phyloP scores from a whole-genome alignment of 164 flowering plant species.

The Nymphaea thermarum region DNA sequence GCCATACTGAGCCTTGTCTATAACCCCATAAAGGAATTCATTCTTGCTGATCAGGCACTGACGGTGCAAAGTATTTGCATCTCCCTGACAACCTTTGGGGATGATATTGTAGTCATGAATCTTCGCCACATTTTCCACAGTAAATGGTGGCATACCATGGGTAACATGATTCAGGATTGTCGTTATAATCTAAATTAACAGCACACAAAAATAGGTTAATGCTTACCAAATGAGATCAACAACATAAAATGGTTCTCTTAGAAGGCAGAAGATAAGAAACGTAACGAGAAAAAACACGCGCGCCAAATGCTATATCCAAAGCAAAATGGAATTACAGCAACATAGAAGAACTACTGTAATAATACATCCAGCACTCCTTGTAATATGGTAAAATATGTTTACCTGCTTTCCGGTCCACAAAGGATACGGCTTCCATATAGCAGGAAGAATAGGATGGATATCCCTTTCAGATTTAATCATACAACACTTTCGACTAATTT shows the following conservation, averaged over 20 bases:
- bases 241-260: background rate
- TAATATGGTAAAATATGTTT: too few species aligned
- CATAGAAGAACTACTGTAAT: too few species aligned
- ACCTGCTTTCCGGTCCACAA: slow-evolving; percentile 99
- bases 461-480: slow-evolving; percentile 35
- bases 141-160: slow-evolving; percentile 52
- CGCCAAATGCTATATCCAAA: too few species aligned
- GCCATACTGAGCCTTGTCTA: slow-evolving; percentile 96
- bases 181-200: slow-evolving; percentile 57
- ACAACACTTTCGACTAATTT: slow-evolving; percentile 35
- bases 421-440: slow-evolving; percentile 73
- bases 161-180: slow-evolving; percentile 72
- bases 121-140: slow-evolving; percentile 49
- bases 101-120: slow-evolving; percentile 5
- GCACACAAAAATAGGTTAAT: background rate
- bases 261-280: background rate
- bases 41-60: slow-evolving; percentile 45
- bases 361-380: too few species aligned
- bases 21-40: slow-evolving; percentile 77
- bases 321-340: too few species aligned
- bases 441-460: slow-evolving; percentile 41
- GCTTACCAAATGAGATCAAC: background rate
- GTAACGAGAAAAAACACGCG: too few species aligned
- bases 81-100: slow-evolving; percentile 41
- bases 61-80: slow-evolving; percentile 30